These are phyloP conservation scores for Starmera pachycereana DNA, from an alignment of 805 yeast genomes.

Conservation along the genomic window DNA sequence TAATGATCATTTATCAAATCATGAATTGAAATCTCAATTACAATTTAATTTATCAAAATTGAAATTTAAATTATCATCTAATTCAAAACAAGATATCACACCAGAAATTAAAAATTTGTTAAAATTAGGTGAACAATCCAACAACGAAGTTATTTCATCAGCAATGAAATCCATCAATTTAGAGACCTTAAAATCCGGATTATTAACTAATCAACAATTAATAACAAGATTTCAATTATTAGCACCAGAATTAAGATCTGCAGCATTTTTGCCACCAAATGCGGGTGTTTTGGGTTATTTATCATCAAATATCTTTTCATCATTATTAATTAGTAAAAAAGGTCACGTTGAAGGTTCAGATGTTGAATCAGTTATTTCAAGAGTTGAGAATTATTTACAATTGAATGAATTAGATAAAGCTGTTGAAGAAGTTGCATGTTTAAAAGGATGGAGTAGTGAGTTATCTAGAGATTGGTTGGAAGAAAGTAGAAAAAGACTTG, in stretches of 20 bases:
- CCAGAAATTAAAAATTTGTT: constrained; percentile 11
- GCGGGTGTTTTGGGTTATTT: constrained; percentile 93
- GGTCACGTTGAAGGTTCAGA: constrained; percentile 80
- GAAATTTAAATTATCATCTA: constrained; percentile 27
- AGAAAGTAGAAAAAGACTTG: constrained; percentile 84
- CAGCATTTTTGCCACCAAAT: constrained; percentile 84
- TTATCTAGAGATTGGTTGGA: constrained; percentile 87
- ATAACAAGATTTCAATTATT: constrained; percentile 41
- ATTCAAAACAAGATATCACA: constrained; percentile 25
- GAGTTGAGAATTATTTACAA: constrained; percentile 66
- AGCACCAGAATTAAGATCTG: constrained; percentile 79
- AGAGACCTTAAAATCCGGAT: constrained; percentile 36
- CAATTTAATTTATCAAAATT: constrained; percentile 36
- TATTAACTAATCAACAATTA: constrained; percentile 32
- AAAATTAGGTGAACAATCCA: constrained; percentile 28
- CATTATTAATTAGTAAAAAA: constrained; percentile 61
- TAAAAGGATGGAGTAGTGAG: constrained; percentile 89
- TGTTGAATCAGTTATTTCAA: constrained; percentile 79
- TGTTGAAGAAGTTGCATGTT: constrained; percentile 80
- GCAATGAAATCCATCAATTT: constrained; percentile 39
- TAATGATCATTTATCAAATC: constrained; percentile 25
- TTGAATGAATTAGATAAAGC: constrained; percentile 79
- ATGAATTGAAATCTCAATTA: constrained; percentile 29
- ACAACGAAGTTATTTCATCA: constrained; percentile 37
- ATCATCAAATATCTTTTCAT: constrained; percentile 68